A percentile compares a stretch with the other conserved stretches of the same genome.
phyloP scores from a whole-genome alignment of 2,329 filamentous ascomycete genomes.

The Aspergillus persii region DNA sequence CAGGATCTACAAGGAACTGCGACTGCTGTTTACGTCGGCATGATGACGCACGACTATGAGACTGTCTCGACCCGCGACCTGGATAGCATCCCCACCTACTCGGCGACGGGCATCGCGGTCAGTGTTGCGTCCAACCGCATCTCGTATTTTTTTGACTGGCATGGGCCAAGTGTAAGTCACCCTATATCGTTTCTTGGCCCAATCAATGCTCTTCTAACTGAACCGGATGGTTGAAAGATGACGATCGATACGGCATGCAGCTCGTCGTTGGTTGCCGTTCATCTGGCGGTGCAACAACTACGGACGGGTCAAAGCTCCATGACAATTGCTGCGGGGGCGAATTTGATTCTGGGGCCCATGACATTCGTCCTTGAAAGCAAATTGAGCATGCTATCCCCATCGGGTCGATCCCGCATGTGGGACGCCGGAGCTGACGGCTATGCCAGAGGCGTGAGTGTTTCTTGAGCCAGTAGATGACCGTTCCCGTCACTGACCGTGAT shows the following conservation, averaged over 20 bases:
- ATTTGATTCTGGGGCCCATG: slow-evolving; percentile 2
- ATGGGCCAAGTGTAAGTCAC: slow-evolving; percentile 31
- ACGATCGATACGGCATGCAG: slow-evolving; percentile 47
- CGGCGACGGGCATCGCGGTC: slow-evolving; percentile 21
- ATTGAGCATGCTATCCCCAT: slow-evolving; percentile 47
- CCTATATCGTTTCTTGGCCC: too few species aligned
- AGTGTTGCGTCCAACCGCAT: slow-evolving; percentile 35
- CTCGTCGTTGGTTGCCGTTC: slow-evolving; percentile 35
- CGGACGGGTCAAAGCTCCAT: slow-evolving; percentile 1
- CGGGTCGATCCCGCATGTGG: slow-evolving; percentile 49
- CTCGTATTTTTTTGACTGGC: slow-evolving; percentile 26
- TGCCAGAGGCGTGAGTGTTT: too few species aligned
- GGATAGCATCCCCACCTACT: background rate
- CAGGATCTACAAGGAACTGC: background rate
- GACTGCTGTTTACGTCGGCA: slow-evolving; percentile 3
- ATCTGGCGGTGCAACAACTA: slow-evolving; percentile 23
- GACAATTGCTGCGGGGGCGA: background rate
- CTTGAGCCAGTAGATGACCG: too few species aligned
- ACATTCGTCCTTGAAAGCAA: slow-evolving; percentile 17
- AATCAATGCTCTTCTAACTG: too few species aligned
- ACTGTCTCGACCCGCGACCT: background rate
- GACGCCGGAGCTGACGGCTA: slow-evolving; percentile 47
- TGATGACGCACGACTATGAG: slow-evolving; percentile 6
- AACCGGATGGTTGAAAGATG: too few species aligned
- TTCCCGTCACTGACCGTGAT: too few species aligned